Evolutionary conservation across 768 basidiomycete species (phyloP).

Genomic region (Boletus pseudopeckii): DNA sequence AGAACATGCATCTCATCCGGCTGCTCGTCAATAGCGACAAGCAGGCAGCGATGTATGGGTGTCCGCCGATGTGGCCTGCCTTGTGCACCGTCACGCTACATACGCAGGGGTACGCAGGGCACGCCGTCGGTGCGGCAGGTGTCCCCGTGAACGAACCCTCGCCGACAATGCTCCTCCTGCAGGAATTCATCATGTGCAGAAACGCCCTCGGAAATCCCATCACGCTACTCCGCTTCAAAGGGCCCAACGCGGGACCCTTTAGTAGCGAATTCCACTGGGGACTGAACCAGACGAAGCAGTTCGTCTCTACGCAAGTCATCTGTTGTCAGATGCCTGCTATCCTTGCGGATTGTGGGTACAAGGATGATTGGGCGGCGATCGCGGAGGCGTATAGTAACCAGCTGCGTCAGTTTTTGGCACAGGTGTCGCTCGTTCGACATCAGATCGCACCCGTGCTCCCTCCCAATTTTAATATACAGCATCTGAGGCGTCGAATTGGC

Average conservation of each 20-base stretch:
- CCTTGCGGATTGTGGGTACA: slow-evolving; percentile 27
- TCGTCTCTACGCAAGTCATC: slow-evolving; percentile 20
- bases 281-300: slow-evolving; percentile 25
- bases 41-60: slow-evolving; percentile 28
- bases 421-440: slow-evolving; percentile 30
- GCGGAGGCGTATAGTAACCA: slow-evolving; percentile 31
- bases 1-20: slow-evolving; percentile 28
- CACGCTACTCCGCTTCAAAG: slow-evolving; percentile 26
- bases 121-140: slow-evolving; percentile 11
- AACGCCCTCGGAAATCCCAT: slow-evolving; percentile 23
- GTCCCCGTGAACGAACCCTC: slow-evolving; percentile 31
- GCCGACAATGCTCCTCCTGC: slow-evolving; percentile 27
- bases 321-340: slow-evolving; percentile 22
- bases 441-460: slow-evolving; percentile 31
- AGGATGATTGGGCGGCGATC: slow-evolving; percentile 26
- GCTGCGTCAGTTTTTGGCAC: slow-evolving; percentile 29
- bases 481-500: slow-evolving; percentile 28
- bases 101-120: slow-evolving; percentile 28
- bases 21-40: slow-evolving; percentile 35
- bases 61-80: slow-evolving; percentile 29
- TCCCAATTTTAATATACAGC: slow-evolving; percentile 32
- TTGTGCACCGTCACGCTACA: slow-evolving; percentile 27
- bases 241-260: slow-evolving; percentile 28
- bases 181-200: slow-evolving; percentile 24
- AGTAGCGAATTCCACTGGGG: slow-evolving; percentile 31